phyloP scores from a whole-genome alignment of 179 eudicot species.

The Heliamphora pulchella region DNA sequence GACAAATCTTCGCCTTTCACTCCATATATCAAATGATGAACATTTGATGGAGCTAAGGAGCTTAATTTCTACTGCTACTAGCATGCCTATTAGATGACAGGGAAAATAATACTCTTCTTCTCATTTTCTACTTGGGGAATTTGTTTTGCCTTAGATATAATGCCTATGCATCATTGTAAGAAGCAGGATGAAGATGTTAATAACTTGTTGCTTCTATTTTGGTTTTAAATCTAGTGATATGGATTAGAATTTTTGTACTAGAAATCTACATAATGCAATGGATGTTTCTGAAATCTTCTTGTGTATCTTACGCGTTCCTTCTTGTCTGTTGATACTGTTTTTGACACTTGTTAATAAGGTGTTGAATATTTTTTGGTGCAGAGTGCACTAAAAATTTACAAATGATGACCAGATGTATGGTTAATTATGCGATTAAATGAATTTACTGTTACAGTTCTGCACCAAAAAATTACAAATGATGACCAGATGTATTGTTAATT shows the following conservation, averaged over 20 bases:
- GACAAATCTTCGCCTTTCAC: conserved; percentile 72
- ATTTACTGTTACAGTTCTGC: not conserved
- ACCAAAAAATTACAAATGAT: no score
- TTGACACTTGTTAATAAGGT: not conserved
- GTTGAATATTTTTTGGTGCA: not conserved
- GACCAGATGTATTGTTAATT: no score
- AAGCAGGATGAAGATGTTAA: not conserved
- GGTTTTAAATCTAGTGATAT: not conserved
- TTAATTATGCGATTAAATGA: not conserved
- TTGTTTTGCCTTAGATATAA: conserved; percentile 7
- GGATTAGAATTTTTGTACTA: conserved; percentile 6
- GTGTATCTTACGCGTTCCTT: conserved; percentile 1
- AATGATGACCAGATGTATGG: not conserved
- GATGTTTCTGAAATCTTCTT: not conserved
- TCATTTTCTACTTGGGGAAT: conserved; percentile 10
- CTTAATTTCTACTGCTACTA: conserved; percentile 30
- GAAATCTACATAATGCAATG: not conserved
- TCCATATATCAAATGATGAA: conserved; percentile 80
- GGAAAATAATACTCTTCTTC: not conserved
- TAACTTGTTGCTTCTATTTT: conserved; percentile 1
- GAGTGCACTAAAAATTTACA: not conserved
- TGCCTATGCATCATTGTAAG: conserved; percentile 14
- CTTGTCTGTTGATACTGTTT: not conserved
- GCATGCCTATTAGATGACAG: conserved; percentile 20
- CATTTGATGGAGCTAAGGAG: conserved; percentile 73